Conservation (phyloP, 306 rosid genomes). For the Quercus variabilis region DNA sequence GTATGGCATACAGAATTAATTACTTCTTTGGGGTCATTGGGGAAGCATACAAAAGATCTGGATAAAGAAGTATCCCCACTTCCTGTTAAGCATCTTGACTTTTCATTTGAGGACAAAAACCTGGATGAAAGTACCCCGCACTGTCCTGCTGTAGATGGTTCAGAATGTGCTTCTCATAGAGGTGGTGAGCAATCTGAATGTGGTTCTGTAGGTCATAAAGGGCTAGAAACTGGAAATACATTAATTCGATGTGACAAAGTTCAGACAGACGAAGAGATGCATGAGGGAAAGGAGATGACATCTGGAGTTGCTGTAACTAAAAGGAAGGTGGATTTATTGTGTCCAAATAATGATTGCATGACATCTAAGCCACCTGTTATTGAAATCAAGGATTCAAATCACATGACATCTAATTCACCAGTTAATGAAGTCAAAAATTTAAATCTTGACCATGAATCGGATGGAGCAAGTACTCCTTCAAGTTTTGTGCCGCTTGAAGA, state of each 20-base stretch:
- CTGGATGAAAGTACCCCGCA: slow-evolving; percentile 42
- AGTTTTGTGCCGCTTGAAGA: slow-evolving; percentile 47
- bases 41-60: slow-evolving; percentile 40
- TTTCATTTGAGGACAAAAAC: slow-evolving; percentile 61
- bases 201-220: slow-evolving; percentile 21
- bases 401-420: slow-evolving; percentile 38
- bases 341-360: slow-evolving; percentile 34
- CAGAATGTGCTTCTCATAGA: slow-evolving; percentile 20
- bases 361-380: slow-evolving; percentile 37
- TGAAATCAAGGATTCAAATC: slow-evolving; percentile 27
- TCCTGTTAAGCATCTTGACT: slow-evolving; percentile 93
- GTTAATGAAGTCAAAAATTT: slow-evolving; percentile 26
- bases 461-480: slow-evolving; percentile 64
- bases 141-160: slow-evolving; percentile 24
- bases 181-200: slow-evolving; percentile 33
- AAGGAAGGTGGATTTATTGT: slow-evolving; percentile 12
- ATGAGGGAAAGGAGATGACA: slow-evolving; percentile 31
- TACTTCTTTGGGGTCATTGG: slow-evolving; percentile 34
- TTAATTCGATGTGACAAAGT: slow-evolving; percentile 11
- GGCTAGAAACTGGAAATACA: slow-evolving; percentile 5
- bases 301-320: slow-evolving; percentile 28
- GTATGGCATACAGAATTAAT: slow-evolving; percentile 24
- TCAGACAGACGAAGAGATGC: slow-evolving; percentile 33
- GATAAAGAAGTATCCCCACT: slow-evolving; percentile 52
- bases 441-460: slow-evolving; percentile 34